Percentiles rank a stretch among this genome's conserved stretches.
Conservation (phyloP, 306 rosid species). For the Cucurbita moschata region DNA sequence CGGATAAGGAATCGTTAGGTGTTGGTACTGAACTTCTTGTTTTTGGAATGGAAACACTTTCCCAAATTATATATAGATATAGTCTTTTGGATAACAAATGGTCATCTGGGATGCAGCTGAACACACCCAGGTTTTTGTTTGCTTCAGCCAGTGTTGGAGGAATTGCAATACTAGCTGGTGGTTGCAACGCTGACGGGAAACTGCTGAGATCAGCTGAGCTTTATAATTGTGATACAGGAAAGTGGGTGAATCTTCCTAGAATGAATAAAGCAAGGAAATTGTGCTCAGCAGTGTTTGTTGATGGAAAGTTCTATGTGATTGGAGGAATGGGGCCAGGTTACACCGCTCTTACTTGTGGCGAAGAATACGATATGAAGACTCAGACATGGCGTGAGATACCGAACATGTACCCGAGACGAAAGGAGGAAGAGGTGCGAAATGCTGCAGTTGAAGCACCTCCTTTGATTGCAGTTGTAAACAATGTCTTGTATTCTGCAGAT, state of each 20-base stretch:
- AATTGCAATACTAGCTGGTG: slow-evolving; percentile 66
- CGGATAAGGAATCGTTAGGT: slow-evolving; percentile 66
- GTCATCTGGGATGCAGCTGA: slow-evolving; percentile 41
- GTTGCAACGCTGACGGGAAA: slow-evolving; percentile 39
- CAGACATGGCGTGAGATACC: slow-evolving; percentile 52
- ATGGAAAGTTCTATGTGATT: slow-evolving; percentile 51
- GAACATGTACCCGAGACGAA: slow-evolving; percentile 38
- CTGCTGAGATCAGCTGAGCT: slow-evolving; percentile 52
- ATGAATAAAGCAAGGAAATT: slow-evolving; percentile 52
- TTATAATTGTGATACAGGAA: slow-evolving; percentile 45
- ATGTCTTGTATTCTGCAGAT: slow-evolving; percentile 60
- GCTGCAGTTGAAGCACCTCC: slow-evolving; percentile 56
- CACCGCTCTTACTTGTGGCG: slow-evolving; percentile 35
- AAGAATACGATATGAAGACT: slow-evolving; percentile 45
- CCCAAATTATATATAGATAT: slow-evolving; percentile 37
- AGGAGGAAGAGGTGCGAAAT: slow-evolving; percentile 15
- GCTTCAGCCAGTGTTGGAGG: slow-evolving; percentile 59
- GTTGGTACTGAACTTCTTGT: slow-evolving; percentile 80
- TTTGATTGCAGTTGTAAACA: slow-evolving; percentile 64
- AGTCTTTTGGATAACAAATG: slow-evolving; percentile 53
- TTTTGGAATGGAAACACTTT: slow-evolving; percentile 43
- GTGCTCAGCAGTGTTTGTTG: slow-evolving; percentile 54
- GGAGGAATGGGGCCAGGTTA: slow-evolving; percentile 44
- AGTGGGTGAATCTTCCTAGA: slow-evolving; percentile 50
- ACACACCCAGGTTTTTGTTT: slow-evolving; percentile 51